Evolutionary conservation across 306 rosid species (phyloP).

Genomic region (Abrus precatorius): DNA sequence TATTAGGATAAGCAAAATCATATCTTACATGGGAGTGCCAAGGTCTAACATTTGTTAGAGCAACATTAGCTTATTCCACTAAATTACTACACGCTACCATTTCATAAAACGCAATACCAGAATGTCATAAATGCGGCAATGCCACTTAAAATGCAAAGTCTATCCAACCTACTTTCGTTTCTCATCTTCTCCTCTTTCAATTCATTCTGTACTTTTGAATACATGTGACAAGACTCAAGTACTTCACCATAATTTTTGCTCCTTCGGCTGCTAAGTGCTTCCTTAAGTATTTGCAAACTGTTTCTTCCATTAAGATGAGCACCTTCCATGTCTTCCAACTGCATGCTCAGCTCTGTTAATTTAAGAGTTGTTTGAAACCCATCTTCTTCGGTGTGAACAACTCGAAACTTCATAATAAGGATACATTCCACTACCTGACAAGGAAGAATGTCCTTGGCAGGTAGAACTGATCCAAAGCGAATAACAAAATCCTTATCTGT

Average conservation of each 20-base stretch:
- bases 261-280: conserved; percentile 70
- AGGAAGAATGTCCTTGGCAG: conserved; percentile 78
- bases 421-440: conserved; percentile 78
- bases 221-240: conserved; percentile 70
- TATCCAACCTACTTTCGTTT: conserved; percentile 70
- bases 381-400: conserved; percentile 60
- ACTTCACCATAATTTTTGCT: conserved; percentile 74
- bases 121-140: conserved; percentile 56
- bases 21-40: conserved; percentile 43
- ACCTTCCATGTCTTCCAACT: conserved; percentile 84
- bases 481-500: conserved; percentile 78
- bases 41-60: conserved; percentile 47
- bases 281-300: conserved; percentile 75
- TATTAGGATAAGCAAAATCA: conserved; percentile 50
- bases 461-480: conserved; percentile 81
- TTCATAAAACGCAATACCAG: conserved; percentile 60
- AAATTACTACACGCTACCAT: conserved; percentile 25
- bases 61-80: conserved; percentile 40
- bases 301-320: conserved; percentile 73
- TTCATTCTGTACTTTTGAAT: conserved; percentile 74
- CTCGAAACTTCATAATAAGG: conserved; percentile 76
- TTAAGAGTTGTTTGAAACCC: conserved; percentile 62
- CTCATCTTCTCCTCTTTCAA: conserved; percentile 84
- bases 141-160: conserved; percentile 53
- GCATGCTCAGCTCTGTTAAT: conserved; percentile 84